Conservation (phyloP, 2,329 filamentous ascomycete genomes). For the Pyrenophora seminiperda region DNA sequence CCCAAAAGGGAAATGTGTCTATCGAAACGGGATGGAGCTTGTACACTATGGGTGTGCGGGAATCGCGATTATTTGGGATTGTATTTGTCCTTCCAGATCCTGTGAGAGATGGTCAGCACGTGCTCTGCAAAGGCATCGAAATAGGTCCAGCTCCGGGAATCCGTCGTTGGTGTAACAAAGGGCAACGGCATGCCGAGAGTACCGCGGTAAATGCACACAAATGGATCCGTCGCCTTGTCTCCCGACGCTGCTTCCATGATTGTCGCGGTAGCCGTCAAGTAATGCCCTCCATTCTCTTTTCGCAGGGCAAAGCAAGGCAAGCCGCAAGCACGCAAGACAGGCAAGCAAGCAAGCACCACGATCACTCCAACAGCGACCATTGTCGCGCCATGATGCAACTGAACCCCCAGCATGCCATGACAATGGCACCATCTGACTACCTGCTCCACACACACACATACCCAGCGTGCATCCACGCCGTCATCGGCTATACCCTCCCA, state of each 20-base stretch:
- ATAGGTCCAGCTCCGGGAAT: slow-evolving; percentile 4
- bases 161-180: background rate
- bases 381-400: slow-evolving; percentile 18
- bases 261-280: slow-evolving; percentile 15
- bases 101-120: slow-evolving; percentile 50
- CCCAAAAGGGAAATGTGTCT: slow-evolving; percentile 2
- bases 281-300: too few relatives aligned
- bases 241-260: slow-evolving; percentile 6
- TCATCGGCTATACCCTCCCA: slow-evolving; percentile 26
- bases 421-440: slow-evolving; percentile 14
- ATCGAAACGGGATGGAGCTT: background rate
- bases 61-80: slow-evolving; percentile 53
- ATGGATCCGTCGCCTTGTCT: background rate
- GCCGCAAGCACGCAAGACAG: too few relatives aligned
- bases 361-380: slow-evolving; percentile 4
- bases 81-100: slow-evolving; percentile 99
- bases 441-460: slow-evolving; percentile 12
- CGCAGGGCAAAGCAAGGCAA: too few relatives aligned
- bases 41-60: background rate
- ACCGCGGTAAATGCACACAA: background rate
- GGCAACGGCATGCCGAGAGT: slow-evolving; percentile 10
- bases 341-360: slow-evolving; percentile 4
- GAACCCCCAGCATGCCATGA: slow-evolving; percentile 16
- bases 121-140: slow-evolving; percentile 1
- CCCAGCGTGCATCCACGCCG: slow-evolving; percentile 13